Conservation (phyloP, 225 moss, liverwort and hornwort species). For the Pleurozium schreberi region DNA sequence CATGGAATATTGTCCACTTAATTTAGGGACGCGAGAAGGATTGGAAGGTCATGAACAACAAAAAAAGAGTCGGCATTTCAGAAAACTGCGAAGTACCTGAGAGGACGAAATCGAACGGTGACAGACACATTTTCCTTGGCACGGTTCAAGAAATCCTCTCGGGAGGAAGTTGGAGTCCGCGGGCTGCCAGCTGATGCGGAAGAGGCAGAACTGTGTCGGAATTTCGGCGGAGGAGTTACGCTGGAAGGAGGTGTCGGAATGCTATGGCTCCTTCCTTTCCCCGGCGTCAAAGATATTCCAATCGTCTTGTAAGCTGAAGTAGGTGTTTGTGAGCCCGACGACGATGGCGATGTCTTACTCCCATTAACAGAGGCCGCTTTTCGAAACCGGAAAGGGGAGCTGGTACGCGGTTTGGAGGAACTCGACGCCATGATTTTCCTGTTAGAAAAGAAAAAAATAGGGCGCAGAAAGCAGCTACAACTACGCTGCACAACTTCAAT, state of each 20-base stretch:
- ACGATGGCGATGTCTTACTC: constrained; percentile 45
- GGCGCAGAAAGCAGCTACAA: neutral
- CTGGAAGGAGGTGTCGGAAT: constrained; percentile 24
- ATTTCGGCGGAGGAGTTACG: constrained; percentile 54
- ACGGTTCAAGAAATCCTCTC: constrained; percentile 61
- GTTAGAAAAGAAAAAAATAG: neutral
- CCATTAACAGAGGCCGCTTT: constrained; percentile 38
- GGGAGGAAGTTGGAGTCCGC: constrained; percentile 69
- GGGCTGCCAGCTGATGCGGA: constrained; percentile 69
- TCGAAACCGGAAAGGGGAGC: constrained; percentile 50
- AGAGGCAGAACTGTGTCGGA: constrained; percentile 55
- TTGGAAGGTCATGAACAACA: neutral
- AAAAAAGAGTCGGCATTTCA: neutral
- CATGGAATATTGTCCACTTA: neutral
- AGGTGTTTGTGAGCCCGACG: constrained; percentile 44
- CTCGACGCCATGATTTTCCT: constrained; percentile 27
- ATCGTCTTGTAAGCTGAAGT: constrained; percentile 42
- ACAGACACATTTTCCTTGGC: constrained; percentile 94
- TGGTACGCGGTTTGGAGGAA: constrained; percentile 42
- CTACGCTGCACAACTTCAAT: neutral
- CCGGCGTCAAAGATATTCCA: constrained; percentile 38
- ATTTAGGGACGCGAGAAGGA: neutral
- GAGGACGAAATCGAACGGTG: constrained; percentile 92
- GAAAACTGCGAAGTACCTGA: constrained; percentile 50
- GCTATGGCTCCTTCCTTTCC: constrained; percentile 21